These are phyloP conservation scores for Globisporangium solare DNA, from an alignment of 352 stramenopile genomes.

Conservation along the genomic window DNA sequence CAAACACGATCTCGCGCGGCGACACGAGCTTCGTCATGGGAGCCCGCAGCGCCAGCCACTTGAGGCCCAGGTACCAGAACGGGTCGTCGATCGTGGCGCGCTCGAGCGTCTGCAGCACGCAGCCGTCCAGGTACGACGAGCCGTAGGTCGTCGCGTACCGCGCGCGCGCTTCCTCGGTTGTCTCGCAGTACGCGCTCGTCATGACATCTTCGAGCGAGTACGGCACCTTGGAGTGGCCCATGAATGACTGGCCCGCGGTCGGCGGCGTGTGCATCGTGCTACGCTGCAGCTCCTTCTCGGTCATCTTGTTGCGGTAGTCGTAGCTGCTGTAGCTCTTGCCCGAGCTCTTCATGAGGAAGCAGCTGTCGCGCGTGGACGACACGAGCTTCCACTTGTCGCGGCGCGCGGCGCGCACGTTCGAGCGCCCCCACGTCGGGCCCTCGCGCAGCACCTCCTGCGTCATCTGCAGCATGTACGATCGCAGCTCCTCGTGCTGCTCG, in stretches of 20 bases:
- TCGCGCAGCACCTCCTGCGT: conserved; percentile 48
- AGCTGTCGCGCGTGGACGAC: conserved; percentile 33
- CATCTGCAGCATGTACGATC: conserved; percentile 43
- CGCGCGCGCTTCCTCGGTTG: conserved; percentile 41
- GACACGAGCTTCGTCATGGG: conserved; percentile 52
- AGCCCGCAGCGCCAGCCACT: conserved; percentile 67
- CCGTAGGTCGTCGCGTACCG: conserved; percentile 40
- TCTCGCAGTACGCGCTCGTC: conserved; percentile 55
- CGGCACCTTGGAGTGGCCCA: conserved; percentile 45
- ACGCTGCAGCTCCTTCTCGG: no score
- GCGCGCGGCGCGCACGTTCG: conserved; percentile 43
- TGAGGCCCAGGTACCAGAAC: conserved; percentile 74
- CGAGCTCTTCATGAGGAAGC: conserved; percentile 54
- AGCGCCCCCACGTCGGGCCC: conserved; percentile 55
- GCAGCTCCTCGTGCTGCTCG: conserved; percentile 60
- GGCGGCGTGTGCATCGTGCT: conserved; percentile 8
- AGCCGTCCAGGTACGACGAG: conserved; percentile 52
- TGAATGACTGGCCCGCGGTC: conserved; percentile 44
- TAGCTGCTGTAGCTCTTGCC: conserved; percentile 3
- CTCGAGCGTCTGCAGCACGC: conserved; percentile 60
- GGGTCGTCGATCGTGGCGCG: conserved; percentile 53
- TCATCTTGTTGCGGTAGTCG: background rate
- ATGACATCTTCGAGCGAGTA: conserved; percentile 68
- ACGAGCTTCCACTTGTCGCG: conserved; percentile 53
- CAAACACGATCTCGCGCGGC: conserved; percentile 61